These are phyloP conservation scores for Aegilops umbellulata DNA, from an alignment of 176 grass and related monocot genomes.

Conservation along the genomic window DNA sequence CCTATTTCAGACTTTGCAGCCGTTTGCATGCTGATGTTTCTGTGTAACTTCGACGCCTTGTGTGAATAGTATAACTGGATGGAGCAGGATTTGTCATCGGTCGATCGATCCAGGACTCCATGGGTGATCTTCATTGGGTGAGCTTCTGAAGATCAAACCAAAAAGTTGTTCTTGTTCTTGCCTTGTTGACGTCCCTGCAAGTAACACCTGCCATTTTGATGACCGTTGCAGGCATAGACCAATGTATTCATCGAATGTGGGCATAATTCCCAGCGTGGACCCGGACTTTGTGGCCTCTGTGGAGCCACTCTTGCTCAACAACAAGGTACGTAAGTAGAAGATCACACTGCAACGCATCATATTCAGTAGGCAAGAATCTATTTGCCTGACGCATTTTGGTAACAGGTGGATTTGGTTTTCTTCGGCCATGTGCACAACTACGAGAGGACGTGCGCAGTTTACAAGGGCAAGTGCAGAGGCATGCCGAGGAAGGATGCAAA, in stretches of 20 bases:
- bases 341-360: neutral
- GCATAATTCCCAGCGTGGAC: slow-evolving; percentile 51
- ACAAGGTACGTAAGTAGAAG: slow-evolving; percentile 40
- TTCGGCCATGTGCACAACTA: slow-evolving; percentile 94
- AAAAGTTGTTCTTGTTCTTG: neutral
- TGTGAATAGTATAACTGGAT: slow-evolving; percentile 64
- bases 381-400: neutral
- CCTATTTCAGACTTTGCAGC: neutral
- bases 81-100: slow-evolving; percentile 50
- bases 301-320: slow-evolving; percentile 62
- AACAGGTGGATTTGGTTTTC: slow-evolving; percentile 82
- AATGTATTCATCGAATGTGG: slow-evolving; percentile 60
- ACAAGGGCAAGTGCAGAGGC: slow-evolving; percentile 45
- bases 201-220: neutral
- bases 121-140: slow-evolving; percentile 87
- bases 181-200: neutral
- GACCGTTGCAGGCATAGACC: slow-evolving; percentile 65
- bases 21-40: neutral
- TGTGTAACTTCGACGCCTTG: neutral
- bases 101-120: slow-evolving; percentile 65
- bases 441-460: slow-evolving; percentile 75
- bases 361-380: neutral
- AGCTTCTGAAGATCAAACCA: slow-evolving; percentile 7
- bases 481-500: slow-evolving; percentile 53
- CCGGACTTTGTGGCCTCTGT: slow-evolving; percentile 43